These are phyloP conservation scores for Acanthamoeba lenticulata DNA, from an alignment of 208 protist species.

Conservation along the genomic window DNA sequence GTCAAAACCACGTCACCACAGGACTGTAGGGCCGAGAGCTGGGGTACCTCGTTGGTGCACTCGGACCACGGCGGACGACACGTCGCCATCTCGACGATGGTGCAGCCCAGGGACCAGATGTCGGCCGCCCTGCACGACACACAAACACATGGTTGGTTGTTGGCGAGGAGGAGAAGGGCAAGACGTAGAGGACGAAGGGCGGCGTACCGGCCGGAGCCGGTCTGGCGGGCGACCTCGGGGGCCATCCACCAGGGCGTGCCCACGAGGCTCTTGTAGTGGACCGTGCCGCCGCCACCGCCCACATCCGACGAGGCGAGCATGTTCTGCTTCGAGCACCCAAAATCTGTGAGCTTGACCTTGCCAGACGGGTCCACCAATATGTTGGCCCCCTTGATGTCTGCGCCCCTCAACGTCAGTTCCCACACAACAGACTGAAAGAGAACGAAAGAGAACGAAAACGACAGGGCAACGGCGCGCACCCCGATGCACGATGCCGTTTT, in stretches of 20 bases:
- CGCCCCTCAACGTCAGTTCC: not conserved
- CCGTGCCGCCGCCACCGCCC: not conserved
- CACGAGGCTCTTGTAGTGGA: slow-evolving; percentile 84
- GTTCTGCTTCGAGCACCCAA: slow-evolving; percentile 78
- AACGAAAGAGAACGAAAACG: not conserved
- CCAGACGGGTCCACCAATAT: slow-evolving; percentile 83
- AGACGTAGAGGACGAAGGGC: not conserved
- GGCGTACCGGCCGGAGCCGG: not conserved
- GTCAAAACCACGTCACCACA: not conserved
- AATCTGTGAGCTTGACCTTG: slow-evolving; percentile 84
- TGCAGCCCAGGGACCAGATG: slow-evolving; percentile 84
- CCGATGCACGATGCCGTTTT: slow-evolving; percentile 69
- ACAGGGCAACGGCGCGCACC: not conserved
- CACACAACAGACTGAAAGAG: not conserved
- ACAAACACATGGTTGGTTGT: not conserved
- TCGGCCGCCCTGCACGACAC: slow-evolving; percentile 66
- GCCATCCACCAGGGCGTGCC: slow-evolving; percentile 90
- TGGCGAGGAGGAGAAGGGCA: not conserved
- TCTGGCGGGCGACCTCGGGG: slow-evolving; percentile 75
- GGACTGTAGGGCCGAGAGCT: not conserved
- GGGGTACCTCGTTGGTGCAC: slow-evolving; percentile 55
- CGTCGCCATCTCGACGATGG: slow-evolving; percentile 83
- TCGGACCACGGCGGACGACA: slow-evolving; percentile 79
- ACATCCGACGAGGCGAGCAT: not conserved
- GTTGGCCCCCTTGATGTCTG: slow-evolving; percentile 91